A percentile compares a stretch with the other conserved stretches of the same genome.
Conservation (phyloP, 2,329 filamentous ascomycete genomes). For the Pseudocercospora musae region DNA sequence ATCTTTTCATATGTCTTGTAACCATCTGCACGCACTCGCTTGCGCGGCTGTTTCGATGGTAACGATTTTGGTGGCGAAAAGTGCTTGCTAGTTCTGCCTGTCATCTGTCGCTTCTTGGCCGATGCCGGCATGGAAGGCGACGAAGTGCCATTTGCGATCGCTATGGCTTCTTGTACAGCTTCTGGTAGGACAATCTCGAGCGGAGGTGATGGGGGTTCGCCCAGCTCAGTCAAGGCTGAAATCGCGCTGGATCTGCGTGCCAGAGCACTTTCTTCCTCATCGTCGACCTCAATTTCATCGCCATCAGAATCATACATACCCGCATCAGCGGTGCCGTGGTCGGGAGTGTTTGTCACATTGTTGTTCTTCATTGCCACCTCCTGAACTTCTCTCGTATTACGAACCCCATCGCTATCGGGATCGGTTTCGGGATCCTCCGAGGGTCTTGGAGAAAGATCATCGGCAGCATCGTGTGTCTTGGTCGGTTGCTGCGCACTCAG, state of each 20-base stretch:
- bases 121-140: not conserved
- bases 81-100: constrained; percentile 34
- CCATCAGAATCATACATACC: not conserved
- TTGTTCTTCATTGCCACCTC: not conserved
- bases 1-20: not conserved
- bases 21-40: not conserved
- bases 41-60: not conserved
- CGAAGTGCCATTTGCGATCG: constrained; percentile 1
- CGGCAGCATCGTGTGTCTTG: not conserved
- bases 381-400: not conserved
- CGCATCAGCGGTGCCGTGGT: not conserved
- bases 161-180: constrained; percentile 9
- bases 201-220: not conserved
- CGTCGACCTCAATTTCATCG: constrained; percentile 1
- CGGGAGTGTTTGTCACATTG: not conserved
- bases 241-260: not conserved
- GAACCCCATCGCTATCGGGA: not conserved
- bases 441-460: not conserved
- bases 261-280: not conserved
- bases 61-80: constrained; percentile 21
- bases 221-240: not conserved
- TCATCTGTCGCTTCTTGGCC: constrained; percentile 31
- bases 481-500: not conserved
- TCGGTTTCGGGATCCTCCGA: not conserved
- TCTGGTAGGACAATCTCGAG: not conserved